Percentiles rank a stretch among this genome's conserved stretches.
phyloP scores from a whole-genome alignment of 176 grass and related monocot genomes.

The Zoysia japonica region DNA sequence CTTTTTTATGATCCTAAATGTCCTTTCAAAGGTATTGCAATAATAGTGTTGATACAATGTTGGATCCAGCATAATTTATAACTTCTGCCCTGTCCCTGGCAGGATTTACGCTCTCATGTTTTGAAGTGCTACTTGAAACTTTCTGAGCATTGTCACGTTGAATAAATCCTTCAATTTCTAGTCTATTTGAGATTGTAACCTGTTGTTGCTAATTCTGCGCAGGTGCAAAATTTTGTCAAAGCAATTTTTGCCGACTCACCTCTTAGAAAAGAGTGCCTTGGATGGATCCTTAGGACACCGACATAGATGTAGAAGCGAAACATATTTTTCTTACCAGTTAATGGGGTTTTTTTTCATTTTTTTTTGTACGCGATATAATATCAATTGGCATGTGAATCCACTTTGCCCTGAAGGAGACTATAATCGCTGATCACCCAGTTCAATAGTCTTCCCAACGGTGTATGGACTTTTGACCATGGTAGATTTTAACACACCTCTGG shows the following conservation, averaged over 20 bases:
- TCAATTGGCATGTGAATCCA: background rate
- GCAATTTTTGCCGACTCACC: constrained; percentile 69
- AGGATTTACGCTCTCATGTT: background rate
- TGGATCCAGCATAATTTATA: background rate
- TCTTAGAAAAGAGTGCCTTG: constrained; percentile 68
- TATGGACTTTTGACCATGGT: too few relatives aligned
- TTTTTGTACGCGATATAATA: background rate
- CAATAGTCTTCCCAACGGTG: too few relatives aligned
- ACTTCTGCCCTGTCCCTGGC: background rate
- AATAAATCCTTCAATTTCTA: background rate
- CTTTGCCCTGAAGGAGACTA: background rate
- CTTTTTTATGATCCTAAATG: background rate
- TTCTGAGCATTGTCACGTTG: background rate
- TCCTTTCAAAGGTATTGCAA: background rate
- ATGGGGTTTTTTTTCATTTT: background rate
- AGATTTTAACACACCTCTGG: too few relatives aligned
- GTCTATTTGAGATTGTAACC: background rate
- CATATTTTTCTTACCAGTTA: background rate
- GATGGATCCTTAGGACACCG: constrained; percentile 49
- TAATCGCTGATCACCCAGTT: background rate
- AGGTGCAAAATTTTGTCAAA: constrained; percentile 68
- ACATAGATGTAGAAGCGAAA: constrained; percentile 25
- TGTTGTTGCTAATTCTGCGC: constrained; percentile 11
- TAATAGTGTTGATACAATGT: background rate
- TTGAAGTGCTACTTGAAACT: background rate